Evolutionary conservation across 106 monocot species (phyloP), one percentile per base, ranked within the genome.

Genomic region (Alisma plantagoaquatica): DNA sequence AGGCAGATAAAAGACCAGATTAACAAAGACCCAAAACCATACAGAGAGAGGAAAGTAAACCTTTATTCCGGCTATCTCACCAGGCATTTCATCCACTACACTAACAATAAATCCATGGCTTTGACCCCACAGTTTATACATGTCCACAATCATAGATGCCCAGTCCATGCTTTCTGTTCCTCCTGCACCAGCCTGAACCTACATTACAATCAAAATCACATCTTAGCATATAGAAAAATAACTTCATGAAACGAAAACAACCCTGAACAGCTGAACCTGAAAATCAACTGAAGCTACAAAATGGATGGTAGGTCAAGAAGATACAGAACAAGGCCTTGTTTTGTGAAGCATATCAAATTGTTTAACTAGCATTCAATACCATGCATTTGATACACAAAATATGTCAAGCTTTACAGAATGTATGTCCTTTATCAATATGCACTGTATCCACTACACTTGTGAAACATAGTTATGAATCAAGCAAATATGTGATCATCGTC

Each of bases 61-160:
- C 98, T 98, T 98, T 69, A 98, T 98, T 72, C 98, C 89, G 53
- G 98, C 98, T 68, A 90, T 70, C 67, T 98, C 98, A 82, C 98
- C 98, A 72, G 78, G 77, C 81, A 90, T 98, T 74, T 90, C 82
- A 74, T 98, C 98, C 30, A 98, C 74, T 10, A 90, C 50, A 24
- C 63, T 79, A 31, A 98, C 79, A 12, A 26, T 27, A 64, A 69
- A 98, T 65, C 85, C 90, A 70, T 52, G 98, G 19, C 49, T 63
- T 41, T 81, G 68, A 29, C 82, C 84, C 98, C 98, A 98, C 62
- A 65, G 70, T 46, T 55, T 79, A 74, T 96, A 96, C 88, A 89
- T 88, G 60, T 98, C 82, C 75, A 79, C 69, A 33, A 90, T 64
- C 98, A 98, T 98, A 53, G 98, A 73, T 68, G 98, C 85, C 98